A percentile compares a stretch with the other conserved stretches of the same genome.
phyloP scores from a whole-genome alignment of 305 asterid species.

The Lippia alba region DNA sequence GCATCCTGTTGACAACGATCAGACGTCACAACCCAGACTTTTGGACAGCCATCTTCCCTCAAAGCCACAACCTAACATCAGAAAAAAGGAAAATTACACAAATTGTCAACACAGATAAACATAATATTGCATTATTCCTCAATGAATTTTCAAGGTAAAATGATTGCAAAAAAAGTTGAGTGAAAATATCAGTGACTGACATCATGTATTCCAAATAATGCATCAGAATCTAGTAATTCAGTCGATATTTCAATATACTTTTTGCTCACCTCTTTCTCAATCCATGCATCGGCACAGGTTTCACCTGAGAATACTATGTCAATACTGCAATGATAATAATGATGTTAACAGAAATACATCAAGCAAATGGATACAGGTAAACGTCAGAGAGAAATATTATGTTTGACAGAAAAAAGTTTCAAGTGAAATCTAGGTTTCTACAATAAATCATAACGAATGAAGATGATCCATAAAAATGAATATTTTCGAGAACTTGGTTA shows the following conservation, averaged over 20 bases:
- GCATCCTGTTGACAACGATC: slow-evolving; percentile 86
- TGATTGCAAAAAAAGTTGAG: not conserved
- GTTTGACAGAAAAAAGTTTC: slow-evolving; percentile 11
- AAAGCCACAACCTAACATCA: slow-evolving; percentile 75
- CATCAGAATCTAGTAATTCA: slow-evolving; percentile 4
- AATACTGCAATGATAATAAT: slow-evolving; percentile 58
- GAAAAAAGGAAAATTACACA: slow-evolving; percentile 20
- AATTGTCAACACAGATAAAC: slow-evolving; percentile 16
- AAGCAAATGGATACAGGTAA: slow-evolving; percentile 1
- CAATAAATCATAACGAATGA: slow-evolving; percentile 3
- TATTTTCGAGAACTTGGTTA: slow-evolving; percentile 3
- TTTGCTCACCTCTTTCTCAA: slow-evolving; percentile 89
- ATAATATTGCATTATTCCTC: not conserved
- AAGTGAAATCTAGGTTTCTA: slow-evolving; percentile 11
- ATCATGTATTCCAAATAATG: slow-evolving; percentile 7
- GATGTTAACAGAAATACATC: slow-evolving; percentile 24
- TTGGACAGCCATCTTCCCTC: slow-evolving; percentile 94
- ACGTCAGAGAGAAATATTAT: slow-evolving; percentile 6
- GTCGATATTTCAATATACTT: not conserved
- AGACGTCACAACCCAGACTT: slow-evolving; percentile 96
- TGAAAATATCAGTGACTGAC: not conserved
- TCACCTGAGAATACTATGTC: slow-evolving; percentile 80
- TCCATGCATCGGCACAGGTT: slow-evolving; percentile 98
- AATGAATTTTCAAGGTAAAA: slow-evolving; percentile 3
- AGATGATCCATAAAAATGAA: not conserved